phyloP scores from a whole-genome alignment of 345 rosid species.

The Anastatica hierochuntica region DNA sequence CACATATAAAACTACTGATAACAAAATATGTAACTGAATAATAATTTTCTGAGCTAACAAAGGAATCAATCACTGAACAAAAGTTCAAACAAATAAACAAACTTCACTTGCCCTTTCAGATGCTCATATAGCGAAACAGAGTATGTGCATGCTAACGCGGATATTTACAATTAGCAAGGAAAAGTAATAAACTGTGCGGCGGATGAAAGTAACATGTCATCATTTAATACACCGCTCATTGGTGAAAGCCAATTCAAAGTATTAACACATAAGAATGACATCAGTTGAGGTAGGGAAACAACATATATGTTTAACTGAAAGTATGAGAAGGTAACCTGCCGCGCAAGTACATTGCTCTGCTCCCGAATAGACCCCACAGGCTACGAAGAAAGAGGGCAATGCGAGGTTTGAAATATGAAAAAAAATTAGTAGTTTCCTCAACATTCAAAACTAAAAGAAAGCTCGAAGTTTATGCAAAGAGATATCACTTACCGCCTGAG shows the following conservation, averaged over 20 bases:
- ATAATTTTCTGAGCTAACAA: not conserved
- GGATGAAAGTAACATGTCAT: not conserved
- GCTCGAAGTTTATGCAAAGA: too few relatives aligned
- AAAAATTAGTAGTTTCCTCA: too few relatives aligned
- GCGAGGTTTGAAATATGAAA: not conserved
- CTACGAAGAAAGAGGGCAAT: conserved; percentile 31
- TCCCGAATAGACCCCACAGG: conserved; percentile 87
- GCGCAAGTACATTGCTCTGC: conserved; percentile 64
- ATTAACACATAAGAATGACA: conserved; percentile 1
- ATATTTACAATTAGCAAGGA: not conserved
- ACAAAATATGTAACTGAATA: not conserved
- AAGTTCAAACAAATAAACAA: not conserved
- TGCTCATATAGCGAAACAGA: not conserved
- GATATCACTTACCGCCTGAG: conserved; percentile 72
- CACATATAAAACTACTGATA: not conserved
- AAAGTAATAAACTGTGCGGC: not conserved
- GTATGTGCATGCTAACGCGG: not conserved
- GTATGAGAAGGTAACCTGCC: conserved; percentile 47
- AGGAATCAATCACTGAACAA: not conserved
- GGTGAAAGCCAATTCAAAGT: conserved; percentile 5
- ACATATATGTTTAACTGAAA: not conserved
- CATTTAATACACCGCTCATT: not conserved
- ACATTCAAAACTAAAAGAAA: too few relatives aligned
- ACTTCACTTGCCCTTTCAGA: not conserved
- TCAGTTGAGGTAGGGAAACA: not conserved